phyloP scores from a whole-genome alignment of 257 asterid genomes.

The Mitragyna speciosa region DNA sequence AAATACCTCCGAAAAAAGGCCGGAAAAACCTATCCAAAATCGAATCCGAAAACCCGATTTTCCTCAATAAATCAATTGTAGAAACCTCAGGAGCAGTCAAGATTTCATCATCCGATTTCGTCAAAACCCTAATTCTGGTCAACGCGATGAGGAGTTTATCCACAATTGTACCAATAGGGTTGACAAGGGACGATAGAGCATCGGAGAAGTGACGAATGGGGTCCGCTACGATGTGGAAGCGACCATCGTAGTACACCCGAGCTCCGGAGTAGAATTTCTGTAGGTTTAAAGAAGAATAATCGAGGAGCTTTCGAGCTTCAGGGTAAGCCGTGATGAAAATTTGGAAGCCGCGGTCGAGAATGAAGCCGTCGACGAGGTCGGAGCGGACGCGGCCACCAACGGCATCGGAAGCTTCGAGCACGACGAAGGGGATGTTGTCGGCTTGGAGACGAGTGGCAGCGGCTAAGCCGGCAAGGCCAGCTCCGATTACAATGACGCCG shows the following conservation, averaged over 20 bases:
- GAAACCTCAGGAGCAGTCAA: constrained; percentile 56
- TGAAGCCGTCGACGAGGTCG: constrained; percentile 74
- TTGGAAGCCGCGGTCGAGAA: constrained; percentile 93
- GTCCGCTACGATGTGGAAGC: constrained; percentile 81
- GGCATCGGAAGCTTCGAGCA: constrained; percentile 80
- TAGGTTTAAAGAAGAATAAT: constrained; percentile 60
- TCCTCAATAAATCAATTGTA: constrained; percentile 54
- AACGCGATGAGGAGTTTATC: constrained; percentile 72
- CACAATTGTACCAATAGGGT: constrained; percentile 64
- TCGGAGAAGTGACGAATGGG: constrained; percentile 80
- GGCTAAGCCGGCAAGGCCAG: constrained; percentile 91
- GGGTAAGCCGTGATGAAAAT: constrained; percentile 94
- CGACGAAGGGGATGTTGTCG: constrained; percentile 62
- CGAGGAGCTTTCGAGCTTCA: constrained; percentile 67
- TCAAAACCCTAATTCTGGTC: constrained; percentile 64
- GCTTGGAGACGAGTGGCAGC: constrained; percentile 86
- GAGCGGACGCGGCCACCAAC: constrained; percentile 98
- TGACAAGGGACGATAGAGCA: constrained; percentile 49
- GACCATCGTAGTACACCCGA: constrained; percentile 57
- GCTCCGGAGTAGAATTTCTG: constrained; percentile 82
- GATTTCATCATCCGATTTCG: constrained; percentile 52
- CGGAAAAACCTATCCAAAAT: constrained; percentile 80
- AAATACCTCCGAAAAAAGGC: constrained; percentile 84
- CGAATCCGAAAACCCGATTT: constrained; percentile 64
- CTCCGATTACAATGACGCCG: constrained; percentile 78